phyloP scores from a whole-genome alignment of 306 rosid species.

The Fragaria iinumae region DNA sequence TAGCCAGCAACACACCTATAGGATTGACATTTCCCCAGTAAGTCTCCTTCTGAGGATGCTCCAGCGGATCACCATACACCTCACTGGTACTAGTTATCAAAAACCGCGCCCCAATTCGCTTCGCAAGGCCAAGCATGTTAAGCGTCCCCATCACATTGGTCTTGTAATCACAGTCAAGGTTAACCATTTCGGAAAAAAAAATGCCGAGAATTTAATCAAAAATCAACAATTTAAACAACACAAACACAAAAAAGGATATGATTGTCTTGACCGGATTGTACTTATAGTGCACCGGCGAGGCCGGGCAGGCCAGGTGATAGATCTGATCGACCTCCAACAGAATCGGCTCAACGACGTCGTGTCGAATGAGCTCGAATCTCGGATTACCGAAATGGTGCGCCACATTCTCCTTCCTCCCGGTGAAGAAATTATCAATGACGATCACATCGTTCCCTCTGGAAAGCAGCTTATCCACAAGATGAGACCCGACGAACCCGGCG shows the following conservation, averaged over 20 bases:
- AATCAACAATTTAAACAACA: neutral
- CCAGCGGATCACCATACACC: slow-evolving; percentile 93
- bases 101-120: slow-evolving; percentile 93
- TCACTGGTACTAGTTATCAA: slow-evolving; percentile 94
- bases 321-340: slow-evolving; percentile 93
- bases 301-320: slow-evolving; percentile 97
- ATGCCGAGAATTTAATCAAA: neutral
- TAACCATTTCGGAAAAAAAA: neutral
- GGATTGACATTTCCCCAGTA: slow-evolving; percentile 99
- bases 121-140: slow-evolving; percentile 94
- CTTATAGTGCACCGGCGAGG: slow-evolving; percentile 92
- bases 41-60: slow-evolving; percentile 98
- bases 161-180: slow-evolving; percentile 79
- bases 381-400: slow-evolving; percentile 77
- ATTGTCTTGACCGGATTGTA: slow-evolving; percentile 91
- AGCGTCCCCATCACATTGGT: slow-evolving; percentile 98
- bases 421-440: slow-evolving; percentile 85
- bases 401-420: slow-evolving; percentile 73
- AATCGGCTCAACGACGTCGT: slow-evolving; percentile 88
- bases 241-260: slow-evolving; percentile 54
- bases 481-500: slow-evolving; percentile 91
- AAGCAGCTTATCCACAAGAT: slow-evolving; percentile 72
- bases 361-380: slow-evolving; percentile 81
- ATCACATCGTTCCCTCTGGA: slow-evolving; percentile 76
- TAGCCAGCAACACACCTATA: slow-evolving; percentile 55